phyloP scores from a whole-genome alignment of 1,284 basidiomycete genomes.

The Boletellus deceptivus region DNA sequence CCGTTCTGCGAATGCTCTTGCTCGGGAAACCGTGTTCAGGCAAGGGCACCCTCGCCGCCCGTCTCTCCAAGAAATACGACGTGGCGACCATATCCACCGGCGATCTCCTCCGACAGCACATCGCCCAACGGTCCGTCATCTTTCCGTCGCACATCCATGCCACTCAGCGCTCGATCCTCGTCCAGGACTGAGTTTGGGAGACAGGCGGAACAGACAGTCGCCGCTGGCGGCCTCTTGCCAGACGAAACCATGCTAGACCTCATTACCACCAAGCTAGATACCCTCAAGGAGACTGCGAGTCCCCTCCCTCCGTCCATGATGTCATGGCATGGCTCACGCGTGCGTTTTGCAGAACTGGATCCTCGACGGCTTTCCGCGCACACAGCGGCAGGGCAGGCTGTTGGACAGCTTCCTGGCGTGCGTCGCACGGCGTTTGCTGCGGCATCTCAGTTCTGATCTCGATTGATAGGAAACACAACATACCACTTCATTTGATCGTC shows the following conservation, averaged over 20 bases:
- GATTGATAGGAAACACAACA: conserved; percentile 47
- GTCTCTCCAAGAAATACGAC: conserved; percentile 70
- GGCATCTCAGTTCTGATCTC: neutral
- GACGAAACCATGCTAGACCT: conserved; percentile 77
- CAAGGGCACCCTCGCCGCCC: conserved; percentile 73
- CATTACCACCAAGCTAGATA: conserved; percentile 66
- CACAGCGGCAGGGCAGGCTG: conserved; percentile 82
- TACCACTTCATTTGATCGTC: conserved; percentile 79
- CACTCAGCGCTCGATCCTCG: neutral
- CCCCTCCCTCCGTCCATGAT: neutral
- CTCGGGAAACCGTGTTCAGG: conserved; percentile 81
- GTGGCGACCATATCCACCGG: conserved; percentile 75
- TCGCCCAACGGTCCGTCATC: conserved; percentile 50
- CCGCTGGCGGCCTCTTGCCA: conserved; percentile 68
- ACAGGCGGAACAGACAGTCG: conserved; percentile 74
- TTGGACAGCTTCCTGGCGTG: conserved; percentile 73
- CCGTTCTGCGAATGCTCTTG: conserved; percentile 66
- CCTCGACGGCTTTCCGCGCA: conserved; percentile 94
- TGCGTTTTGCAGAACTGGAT: conserved; percentile 71
- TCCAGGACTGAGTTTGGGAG: conserved; percentile 67
- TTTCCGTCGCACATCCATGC: neutral
- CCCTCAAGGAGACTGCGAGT: conserved; percentile 57
- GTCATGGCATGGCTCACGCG: conserved; percentile 13
- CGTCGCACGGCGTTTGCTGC: conserved; percentile 19
- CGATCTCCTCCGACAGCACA: conserved; percentile 80